These are phyloP conservation scores for Pyricularia sp. DNA, from an alignment of 2,329 filamentous ascomycete species.

Conservation along the genomic window DNA sequence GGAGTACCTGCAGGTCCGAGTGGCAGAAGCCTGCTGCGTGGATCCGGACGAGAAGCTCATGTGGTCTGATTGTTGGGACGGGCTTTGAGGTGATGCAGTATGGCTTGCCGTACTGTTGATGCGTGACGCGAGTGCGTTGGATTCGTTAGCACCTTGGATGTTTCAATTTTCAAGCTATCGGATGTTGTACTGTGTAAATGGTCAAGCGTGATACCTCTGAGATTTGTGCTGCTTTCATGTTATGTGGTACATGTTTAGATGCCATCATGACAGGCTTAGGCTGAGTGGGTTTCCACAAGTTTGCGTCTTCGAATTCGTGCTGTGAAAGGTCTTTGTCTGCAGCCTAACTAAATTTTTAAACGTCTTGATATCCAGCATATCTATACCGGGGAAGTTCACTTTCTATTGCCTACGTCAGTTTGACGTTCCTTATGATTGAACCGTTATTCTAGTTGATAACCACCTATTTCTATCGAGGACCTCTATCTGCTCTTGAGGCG, in stretches of 20 bases:
- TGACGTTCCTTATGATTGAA: not conserved
- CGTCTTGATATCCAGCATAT: not conserved
- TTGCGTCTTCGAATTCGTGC: not conserved
- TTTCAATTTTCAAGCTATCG: not conserved
- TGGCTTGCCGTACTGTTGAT: slow-evolving; percentile 16
- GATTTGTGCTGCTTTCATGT: not conserved
- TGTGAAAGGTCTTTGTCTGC: not conserved
- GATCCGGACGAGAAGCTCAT: slow-evolving; percentile 19
- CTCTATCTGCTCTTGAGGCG: not conserved
- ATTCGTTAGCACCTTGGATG: not conserved
- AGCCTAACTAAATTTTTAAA: not conserved
- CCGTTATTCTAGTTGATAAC: not conserved
- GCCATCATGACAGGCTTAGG: not conserved
- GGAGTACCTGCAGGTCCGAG: slow-evolving; percentile 21
- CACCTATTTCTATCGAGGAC: not conserved
- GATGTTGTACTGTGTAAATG: not conserved
- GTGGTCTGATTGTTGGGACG: slow-evolving; percentile 12
- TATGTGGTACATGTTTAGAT: not conserved
- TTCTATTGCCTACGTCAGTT: not conserved
- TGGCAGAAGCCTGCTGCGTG: slow-evolving; percentile 24
- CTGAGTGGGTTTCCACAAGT: not conserved
- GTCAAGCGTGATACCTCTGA: not conserved
- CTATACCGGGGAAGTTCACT: too few relatives aligned
- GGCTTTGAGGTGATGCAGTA: slow-evolving; percentile 13
- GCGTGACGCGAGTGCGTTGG: not conserved